Conservation (phyloP, 805 yeast species). For the Nakazawaea molendinolei region DNA sequence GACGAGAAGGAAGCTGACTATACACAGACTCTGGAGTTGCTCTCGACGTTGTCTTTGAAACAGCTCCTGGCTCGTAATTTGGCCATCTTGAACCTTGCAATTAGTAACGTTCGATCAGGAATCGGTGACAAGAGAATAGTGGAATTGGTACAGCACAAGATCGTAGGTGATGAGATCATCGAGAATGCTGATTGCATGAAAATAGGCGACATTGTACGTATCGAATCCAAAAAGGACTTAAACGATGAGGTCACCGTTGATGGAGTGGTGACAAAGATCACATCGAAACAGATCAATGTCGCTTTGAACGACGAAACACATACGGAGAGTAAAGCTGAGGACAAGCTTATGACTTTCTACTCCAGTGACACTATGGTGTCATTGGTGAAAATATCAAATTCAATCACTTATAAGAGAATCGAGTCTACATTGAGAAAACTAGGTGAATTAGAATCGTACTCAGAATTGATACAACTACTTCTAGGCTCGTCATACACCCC, state of each 20-base stretch:
- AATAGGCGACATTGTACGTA: conserved; percentile 70
- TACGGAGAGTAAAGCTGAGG: conserved; percentile 33
- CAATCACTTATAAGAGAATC: conserved; percentile 74
- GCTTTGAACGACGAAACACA: conserved; percentile 48
- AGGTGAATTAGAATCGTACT: conserved; percentile 36
- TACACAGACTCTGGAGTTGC: conserved; percentile 35
- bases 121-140: conserved; percentile 68
- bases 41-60: conserved; percentile 50
- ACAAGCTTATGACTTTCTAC: conserved; percentile 38
- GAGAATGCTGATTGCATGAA: conserved; percentile 45
- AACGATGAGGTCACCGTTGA: conserved; percentile 31
- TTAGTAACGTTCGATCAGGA: conserved; percentile 65
- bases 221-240: conserved; percentile 34
- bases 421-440: conserved; percentile 66
- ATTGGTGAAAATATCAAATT: conserved; percentile 62
- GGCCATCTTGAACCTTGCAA: conserved; percentile 61
- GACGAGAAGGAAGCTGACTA: conserved; percentile 50
- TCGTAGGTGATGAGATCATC: conserved; percentile 28
- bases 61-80: conserved; percentile 64
- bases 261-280: conserved; percentile 60
- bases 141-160: conserved; percentile 55
- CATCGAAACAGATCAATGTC: conserved; percentile 41
- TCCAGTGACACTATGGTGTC: conserved; percentile 46
- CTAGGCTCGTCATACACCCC: conserved; percentile 36
- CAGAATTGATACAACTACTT: conserved; percentile 37